Conservation (phyloP, 2,329 filamentous ascomycete species). For the Onygena corvina region DNA sequence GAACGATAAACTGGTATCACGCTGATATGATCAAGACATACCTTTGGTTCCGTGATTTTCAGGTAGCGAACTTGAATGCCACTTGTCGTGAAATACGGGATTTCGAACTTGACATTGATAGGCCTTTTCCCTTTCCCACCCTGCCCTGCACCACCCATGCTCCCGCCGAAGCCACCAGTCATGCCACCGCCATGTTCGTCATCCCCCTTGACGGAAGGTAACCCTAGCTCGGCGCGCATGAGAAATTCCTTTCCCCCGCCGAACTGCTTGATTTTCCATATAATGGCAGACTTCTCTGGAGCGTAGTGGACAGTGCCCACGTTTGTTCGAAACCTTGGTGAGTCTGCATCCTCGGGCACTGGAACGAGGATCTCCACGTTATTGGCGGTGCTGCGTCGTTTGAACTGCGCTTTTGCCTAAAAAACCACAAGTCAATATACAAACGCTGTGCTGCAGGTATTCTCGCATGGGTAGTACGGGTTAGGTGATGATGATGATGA, state of each 20-base stretch:
- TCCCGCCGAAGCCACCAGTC: constrained; percentile 93
- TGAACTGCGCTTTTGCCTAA: constrained; percentile 86
- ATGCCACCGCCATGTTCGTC: constrained; percentile 93
- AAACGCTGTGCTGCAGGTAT: background rate
- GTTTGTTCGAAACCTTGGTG: constrained; percentile 90
- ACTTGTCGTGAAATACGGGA: constrained; percentile 99
- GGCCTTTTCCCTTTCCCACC: constrained; percentile 80
- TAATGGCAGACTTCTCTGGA: constrained; percentile 90
- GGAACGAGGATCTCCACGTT: constrained; percentile 97
- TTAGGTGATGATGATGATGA: background rate
- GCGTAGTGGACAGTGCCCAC: constrained; percentile 96
- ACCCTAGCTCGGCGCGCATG: constrained; percentile 90
- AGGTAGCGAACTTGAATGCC: constrained; percentile 96
- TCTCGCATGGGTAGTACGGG: background rate
- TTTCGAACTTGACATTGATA: constrained; percentile 99
- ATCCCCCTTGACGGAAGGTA: constrained; percentile 87
- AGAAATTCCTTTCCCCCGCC: constrained; percentile 96
- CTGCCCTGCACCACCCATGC: constrained; percentile 80
- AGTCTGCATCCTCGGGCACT: constrained; percentile 93
- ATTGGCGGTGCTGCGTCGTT: constrained; percentile 91
- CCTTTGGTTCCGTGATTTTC: constrained; percentile 99
- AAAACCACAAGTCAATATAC: background rate
- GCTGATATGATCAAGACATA: constrained; percentile 36
- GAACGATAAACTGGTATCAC: constrained; percentile 4
- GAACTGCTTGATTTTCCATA: constrained; percentile 99